Conservation (phyloP, 345 rosid genomes). For the Eutrema heterophyllum region DNA sequence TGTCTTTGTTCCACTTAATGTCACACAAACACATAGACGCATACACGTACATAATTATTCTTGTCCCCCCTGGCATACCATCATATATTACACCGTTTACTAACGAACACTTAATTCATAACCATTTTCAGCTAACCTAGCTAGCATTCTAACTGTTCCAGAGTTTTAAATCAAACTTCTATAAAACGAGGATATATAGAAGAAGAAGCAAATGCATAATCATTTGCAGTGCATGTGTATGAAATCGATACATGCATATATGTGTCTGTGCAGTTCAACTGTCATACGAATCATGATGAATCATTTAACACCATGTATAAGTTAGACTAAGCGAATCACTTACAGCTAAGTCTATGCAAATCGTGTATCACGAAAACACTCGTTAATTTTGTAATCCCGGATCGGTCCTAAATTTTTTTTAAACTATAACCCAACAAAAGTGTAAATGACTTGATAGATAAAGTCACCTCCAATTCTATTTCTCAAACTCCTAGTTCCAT, state of each 20-base stretch:
- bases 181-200: not conserved
- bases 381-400: too few species aligned
- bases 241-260: not conserved
- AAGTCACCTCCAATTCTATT: too few species aligned
- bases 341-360: too few species aligned
- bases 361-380: too few species aligned
- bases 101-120: not conserved
- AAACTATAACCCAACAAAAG: too few species aligned
- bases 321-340: too few species aligned
- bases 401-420: too few species aligned
- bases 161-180: not conserved
- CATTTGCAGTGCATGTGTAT: not conserved
- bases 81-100: not conserved
- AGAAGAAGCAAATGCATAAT: not conserved
- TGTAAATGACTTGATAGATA: too few species aligned
- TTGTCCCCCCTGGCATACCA: conserved; percentile 6
- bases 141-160: not conserved
- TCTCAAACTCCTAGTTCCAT: too few species aligned
- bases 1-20: conserved; percentile 19
- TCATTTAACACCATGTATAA: not conserved
- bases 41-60: conserved; percentile 4
- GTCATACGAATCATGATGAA: not conserved
- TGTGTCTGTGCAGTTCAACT: not conserved
- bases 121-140: not conserved
- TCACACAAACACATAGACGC: conserved; percentile 8